A percentile compares a stretch with the other conserved stretches of the same genome.
Evolutionary conservation across 495 filamentous ascomycete genomes (phyloP).

Genomic region (Filosporella fistucella): DNA sequence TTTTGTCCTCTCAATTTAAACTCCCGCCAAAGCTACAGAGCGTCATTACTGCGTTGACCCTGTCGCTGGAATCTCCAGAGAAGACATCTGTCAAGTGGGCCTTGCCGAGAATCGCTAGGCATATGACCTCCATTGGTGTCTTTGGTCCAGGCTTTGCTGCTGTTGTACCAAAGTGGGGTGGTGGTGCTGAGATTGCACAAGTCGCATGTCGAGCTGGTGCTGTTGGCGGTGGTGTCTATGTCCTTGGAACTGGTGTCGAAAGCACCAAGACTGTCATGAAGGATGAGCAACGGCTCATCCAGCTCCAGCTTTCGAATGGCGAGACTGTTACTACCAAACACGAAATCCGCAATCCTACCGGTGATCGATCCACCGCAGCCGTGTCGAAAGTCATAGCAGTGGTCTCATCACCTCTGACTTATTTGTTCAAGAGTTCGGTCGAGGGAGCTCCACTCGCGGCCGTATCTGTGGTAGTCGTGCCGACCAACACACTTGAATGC

Average conservation of each 20-base stretch:
- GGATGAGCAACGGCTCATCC: constrained; percentile 18
- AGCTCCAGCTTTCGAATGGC: constrained; percentile 50
- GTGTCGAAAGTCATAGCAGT: constrained; percentile 51
- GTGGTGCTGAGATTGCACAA: constrained; percentile 86
- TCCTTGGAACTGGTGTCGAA: constrained; percentile 65
- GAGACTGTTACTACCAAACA: constrained; percentile 19
- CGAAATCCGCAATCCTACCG: constrained; percentile 9
- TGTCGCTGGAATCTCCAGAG: constrained; percentile 55
- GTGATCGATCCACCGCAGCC: constrained; percentile 10
- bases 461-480: constrained; percentile 70
- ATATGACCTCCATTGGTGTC: constrained; percentile 80
- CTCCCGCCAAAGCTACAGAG: constrained; percentile 64
- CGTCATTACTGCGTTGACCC: constrained; percentile 72
- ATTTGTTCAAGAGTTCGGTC: constrained; percentile 62
- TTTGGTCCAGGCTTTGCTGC: constrained; percentile 84
- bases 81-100: constrained; percentile 61
- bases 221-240: constrained; percentile 88
- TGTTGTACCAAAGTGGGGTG: constrained; percentile 88
- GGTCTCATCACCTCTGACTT: constrained; percentile 59
- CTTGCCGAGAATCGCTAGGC: constrained; percentile 65
- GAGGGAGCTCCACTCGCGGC: constrained; percentile 74
- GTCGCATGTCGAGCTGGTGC: constrained; percentile 89
- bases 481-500: constrained; percentile 36
- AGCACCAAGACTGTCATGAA: constrained; percentile 4
- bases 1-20: constrained; percentile 67